Percentiles rank a stretch among this genome's conserved stretches.
Conservation (phyloP, 108 stramenopile species). For the Skeletonema marinoi region DNA sequence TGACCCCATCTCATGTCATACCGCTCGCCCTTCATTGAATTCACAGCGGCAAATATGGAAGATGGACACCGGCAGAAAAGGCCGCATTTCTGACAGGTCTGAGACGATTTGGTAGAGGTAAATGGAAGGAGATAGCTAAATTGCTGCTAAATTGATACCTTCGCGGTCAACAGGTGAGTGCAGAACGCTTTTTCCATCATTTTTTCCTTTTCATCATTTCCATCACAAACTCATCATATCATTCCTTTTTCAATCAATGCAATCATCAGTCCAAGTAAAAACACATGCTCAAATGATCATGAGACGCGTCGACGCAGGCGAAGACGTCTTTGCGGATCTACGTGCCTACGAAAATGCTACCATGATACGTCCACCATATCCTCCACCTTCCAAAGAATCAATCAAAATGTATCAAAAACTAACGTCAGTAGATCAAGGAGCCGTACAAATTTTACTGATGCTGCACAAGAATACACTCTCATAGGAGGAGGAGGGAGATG, state of each 20-base stretch:
- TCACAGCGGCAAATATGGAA: conserved; percentile 1
- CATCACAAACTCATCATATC: neutral
- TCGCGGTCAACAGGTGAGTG: conserved; percentile 26
- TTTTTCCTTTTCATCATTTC: neutral
- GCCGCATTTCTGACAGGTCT: conserved; percentile 11
- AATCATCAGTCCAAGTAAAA: conserved; percentile 29
- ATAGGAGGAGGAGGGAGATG: neutral
- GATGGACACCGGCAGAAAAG: conserved; percentile 2
- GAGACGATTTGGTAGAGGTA: conserved; percentile 23
- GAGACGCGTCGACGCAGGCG: conserved; percentile 52
- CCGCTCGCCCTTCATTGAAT: neutral
- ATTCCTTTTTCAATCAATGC: neutral
- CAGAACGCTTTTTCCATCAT: neutral
- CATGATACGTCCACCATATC: conserved; percentile 5
- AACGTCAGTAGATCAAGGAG: conserved; percentile 31
- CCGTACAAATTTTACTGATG: conserved; percentile 26
- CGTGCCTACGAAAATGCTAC: conserved; percentile 1
- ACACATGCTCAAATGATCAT: conserved; percentile 54
- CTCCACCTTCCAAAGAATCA: neutral
- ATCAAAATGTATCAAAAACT: conserved; percentile 9
- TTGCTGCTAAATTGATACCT: conserved; percentile 43
- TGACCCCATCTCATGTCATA: neutral
- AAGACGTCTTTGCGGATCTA: conserved; percentile 39
- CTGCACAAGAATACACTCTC: neutral
- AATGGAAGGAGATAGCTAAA: conserved; percentile 51